A percentile compares a stretch with the other conserved stretches of the same genome.
Conservation (phyloP, 352 stramenopile genomes). For the Globisporangium cederbergense region DNA sequence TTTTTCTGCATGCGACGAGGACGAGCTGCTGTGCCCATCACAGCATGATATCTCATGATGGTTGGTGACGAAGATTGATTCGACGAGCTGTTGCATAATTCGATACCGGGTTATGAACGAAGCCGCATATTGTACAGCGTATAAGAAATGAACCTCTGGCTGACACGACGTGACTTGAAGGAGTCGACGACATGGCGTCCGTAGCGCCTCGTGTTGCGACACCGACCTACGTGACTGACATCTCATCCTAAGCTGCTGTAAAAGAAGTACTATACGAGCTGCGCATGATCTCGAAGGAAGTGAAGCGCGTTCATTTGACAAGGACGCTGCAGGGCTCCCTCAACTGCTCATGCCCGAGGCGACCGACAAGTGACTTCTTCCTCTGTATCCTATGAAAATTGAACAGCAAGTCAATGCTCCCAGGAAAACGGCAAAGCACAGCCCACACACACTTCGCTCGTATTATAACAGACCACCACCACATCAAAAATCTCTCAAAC, state of each 20-base stretch:
- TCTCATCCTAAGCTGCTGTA: no score
- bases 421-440: background rate
- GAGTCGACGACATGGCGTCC: no score
- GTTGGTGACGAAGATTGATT: background rate
- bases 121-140: no score
- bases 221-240: no score
- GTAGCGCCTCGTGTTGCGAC: no score
- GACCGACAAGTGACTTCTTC: background rate
- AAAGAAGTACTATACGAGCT: no score
- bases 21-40: background rate
- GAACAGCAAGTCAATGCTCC: background rate
- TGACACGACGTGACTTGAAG: no score
- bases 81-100: background rate
- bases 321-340: no score
- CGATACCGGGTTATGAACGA: background rate
- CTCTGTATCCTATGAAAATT: background rate
- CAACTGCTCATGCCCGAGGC: no score
- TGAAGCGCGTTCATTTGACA: no score
- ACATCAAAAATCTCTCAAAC: background rate
- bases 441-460: background rate
- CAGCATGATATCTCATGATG: background rate
- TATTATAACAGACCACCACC: slow-evolving; percentile 4
- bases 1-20: background rate
- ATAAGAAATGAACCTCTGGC: no score
- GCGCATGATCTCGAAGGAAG: no score